Evolutionary conservation across 2,329 filamentous ascomycete genomes (phyloP), one percentile per base, ranked within the genome.

Genomic region (Colletotrichum nymphaeae): DNA sequence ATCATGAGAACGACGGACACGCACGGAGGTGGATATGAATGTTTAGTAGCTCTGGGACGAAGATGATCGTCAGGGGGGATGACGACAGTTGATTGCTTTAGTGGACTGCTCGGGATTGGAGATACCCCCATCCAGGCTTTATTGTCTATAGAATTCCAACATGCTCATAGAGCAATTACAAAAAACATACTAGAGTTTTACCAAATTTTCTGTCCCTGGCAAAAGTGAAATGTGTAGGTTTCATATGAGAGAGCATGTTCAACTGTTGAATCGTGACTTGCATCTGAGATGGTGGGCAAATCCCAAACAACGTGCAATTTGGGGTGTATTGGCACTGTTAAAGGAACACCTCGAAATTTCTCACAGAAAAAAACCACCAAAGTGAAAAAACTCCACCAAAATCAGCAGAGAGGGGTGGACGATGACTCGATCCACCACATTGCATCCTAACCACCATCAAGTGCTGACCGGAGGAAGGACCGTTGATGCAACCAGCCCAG

Each of bases 61-160:
- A 65, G 49, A 68, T 60, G 56, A 65, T 62, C 52, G 65, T 67
- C 46, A 14, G 5, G 32, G 22, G 42, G 9, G 58, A 30, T n/a
- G 11, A 52, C 5, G 52, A 65, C 19, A 24, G 42, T 49, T 49
- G 72, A 56, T 46, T 63, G 35, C 28, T 37, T 53, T 37, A 28
- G 35, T 56, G 28, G 52, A 67, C 63, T 64, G 52, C 69, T 55
- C 68, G 68, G 30, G 46, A 67, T 67, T 69, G 63, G 65, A 62
- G 69, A 74, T 74, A 74, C 72, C 72, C 68, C 72, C 68, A 28
- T 58, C 58, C 68, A 72, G 72, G 69, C 63, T 35, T 53, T 42
- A 64, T 55, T 63, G 63, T 68, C 46, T 55, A 73, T 67, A 73
- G 69, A 73, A 63, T 35, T 53, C 67, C 62, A 74, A n/a, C 28